These are phyloP conservation scores for Raddia guianensis DNA, from an alignment of 176 grass and related monocot genomes.

Conservation along the genomic window DNA sequence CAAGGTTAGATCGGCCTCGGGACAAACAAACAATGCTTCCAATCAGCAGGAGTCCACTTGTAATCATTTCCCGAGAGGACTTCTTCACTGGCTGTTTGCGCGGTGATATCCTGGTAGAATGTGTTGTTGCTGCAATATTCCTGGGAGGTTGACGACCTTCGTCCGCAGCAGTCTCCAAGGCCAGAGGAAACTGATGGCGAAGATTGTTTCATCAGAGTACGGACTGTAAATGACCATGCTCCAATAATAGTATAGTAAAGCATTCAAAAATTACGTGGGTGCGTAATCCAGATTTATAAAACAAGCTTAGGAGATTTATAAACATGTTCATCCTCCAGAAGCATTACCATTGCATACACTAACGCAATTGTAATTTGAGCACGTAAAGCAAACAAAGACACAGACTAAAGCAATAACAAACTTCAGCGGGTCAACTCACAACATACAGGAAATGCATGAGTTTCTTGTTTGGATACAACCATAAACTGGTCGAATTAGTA, in stretches of 20 bases:
- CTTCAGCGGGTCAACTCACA: constrained; percentile 3
- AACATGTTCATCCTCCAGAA: constrained; percentile 14
- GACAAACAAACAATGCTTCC: constrained; percentile 82
- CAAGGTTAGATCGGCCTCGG: constrained; percentile 65
- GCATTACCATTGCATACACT: neutral
- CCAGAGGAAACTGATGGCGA: constrained; percentile 37
- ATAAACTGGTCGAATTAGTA: constrained; percentile 17
- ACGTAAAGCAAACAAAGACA: neutral
- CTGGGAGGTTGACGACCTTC: constrained; percentile 1
- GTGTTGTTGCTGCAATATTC: constrained; percentile 28
- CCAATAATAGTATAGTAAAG: neutral
- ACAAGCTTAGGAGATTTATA: neutral
- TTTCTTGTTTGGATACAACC: neutral
- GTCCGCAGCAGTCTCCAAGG: constrained; percentile 27
- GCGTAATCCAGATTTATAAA: constrained; percentile 1
- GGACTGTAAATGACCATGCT: constrained; percentile 12
- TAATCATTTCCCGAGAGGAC: constrained; percentile 57
- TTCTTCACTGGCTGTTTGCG: constrained; percentile 39
- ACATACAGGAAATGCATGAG: neutral
- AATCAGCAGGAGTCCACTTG: constrained; percentile 68
- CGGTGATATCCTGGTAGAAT: constrained; percentile 32
- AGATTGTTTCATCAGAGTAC: constrained; percentile 25
- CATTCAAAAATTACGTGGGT: neutral
- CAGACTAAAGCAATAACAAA: constrained; percentile 5
- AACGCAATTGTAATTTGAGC: neutral